Evolutionary conservation across 257 asterid species (phyloP), one percentile per base, ranked within the genome.

Genomic region (Primulina tabacum): DNA sequence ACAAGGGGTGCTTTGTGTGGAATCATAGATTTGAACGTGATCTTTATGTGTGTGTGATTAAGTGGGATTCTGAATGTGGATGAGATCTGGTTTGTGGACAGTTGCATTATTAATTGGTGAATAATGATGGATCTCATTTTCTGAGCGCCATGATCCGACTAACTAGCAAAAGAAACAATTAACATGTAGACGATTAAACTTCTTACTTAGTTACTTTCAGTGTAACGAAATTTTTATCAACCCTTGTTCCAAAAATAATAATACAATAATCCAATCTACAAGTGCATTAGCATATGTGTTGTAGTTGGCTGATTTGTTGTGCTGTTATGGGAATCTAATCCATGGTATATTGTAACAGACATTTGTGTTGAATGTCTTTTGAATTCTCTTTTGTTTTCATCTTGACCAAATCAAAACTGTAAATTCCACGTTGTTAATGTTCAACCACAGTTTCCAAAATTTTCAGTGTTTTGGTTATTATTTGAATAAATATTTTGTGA

Each of bases 391-490:
- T 43, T 43, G 2, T 2, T 43, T 43, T 43, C 12, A 7, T 43
- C 53, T 43, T 43, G n/a, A 43, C 6, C 53, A 43, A 43, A 11
- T 43, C 6, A 14, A 38, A 43, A 14, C 6, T 14, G 53, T 43
- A 11, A 11, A 2, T 0, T 14, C n/a, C 53, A 1, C n/a, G 0
- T 43, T 43, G 5, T 43, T 43, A 6, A 11, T 4, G 53, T 43
- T 43, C 53, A 43, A 43, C 53, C 53, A 58, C 21, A 63, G 5
- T 35, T 18, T 8, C 55, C 20, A 20, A 24, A 11, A 18, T 30
- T 67, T 69, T 28, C 61, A 67, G 32, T 0, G 17, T 61, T 3
- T 65, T 62, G 57, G 30, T 66, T 53, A 62, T 65, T 59, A 35
- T 18, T n/a, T 32, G 67, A 61, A 55, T 14, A 5, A 56, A 20